Conservation (phyloP, 2,329 filamentous ascomycete genomes). For the Phialophora tarda region DNA sequence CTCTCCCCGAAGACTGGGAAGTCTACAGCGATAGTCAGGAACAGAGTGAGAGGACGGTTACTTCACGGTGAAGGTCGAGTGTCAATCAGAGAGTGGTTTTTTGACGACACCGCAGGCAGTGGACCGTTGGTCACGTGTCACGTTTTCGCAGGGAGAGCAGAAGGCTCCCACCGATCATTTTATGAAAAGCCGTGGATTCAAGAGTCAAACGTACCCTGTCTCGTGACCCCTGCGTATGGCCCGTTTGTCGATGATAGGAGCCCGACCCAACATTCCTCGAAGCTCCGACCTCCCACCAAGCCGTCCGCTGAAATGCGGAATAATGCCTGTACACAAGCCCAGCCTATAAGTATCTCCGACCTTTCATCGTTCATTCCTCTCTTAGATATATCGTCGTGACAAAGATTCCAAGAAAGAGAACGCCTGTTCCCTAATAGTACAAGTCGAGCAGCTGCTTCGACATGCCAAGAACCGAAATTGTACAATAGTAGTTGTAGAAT, state of each 20-base stretch:
- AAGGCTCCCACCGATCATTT: not conserved
- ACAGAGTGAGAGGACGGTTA: not conserved
- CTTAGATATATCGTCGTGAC: constrained; percentile 32
- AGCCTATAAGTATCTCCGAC: constrained; percentile 24
- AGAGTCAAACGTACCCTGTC: not conserved
- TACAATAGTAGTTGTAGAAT: constrained; percentile 26
- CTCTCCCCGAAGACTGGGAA: not conserved
- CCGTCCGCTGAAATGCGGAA: constrained; percentile 1
- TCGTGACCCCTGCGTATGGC: not conserved
- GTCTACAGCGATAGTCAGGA: not conserved
- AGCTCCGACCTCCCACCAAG: constrained; percentile 1
- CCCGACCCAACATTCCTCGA: not conserved
- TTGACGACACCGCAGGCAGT: not conserved
- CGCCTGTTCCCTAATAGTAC: constrained; percentile 33
- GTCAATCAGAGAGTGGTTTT: not conserved
- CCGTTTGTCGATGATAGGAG: not conserved
- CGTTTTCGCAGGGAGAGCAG: not conserved
- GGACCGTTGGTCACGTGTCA: not conserved
- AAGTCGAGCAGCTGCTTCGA: constrained; percentile 32
- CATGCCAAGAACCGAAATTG: constrained; percentile 34
- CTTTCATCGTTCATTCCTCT: constrained; percentile 27
- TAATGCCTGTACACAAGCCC: constrained; percentile 29
- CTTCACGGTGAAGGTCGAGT: not conserved
- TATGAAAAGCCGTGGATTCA: not conserved
- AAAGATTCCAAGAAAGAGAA: constrained; percentile 21